Evolutionary conservation across 305 asterid genomes (phyloP).

Genomic region (Solanum chacoense): DNA sequence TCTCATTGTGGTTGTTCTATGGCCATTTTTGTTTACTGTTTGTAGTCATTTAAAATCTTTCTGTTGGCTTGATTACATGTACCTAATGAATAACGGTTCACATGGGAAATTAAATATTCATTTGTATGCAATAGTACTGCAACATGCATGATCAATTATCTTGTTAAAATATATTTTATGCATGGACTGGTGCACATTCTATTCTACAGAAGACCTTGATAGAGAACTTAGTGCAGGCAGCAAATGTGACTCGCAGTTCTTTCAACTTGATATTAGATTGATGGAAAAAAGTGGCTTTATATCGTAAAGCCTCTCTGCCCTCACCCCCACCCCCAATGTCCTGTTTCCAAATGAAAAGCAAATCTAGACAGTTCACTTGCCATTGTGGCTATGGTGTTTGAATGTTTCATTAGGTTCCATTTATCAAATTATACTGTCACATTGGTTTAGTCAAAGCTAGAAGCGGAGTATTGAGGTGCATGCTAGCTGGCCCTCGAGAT

Average conservation of each 20-base stretch:
- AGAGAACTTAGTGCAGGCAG: background rate
- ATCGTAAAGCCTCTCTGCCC: background rate
- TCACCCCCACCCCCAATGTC: background rate
- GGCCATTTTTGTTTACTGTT: background rate
- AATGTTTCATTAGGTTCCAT: background rate
- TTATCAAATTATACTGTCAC: background rate
- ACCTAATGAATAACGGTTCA: background rate
- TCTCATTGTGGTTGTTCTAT: background rate
- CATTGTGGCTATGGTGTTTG: background rate
- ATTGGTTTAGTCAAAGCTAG: background rate
- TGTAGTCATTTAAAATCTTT: background rate
- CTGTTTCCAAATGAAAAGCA: background rate
- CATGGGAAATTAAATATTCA: background rate
- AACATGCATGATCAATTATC: background rate
- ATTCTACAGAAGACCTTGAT: background rate
- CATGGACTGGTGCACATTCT: background rate
- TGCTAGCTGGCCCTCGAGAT: background rate
- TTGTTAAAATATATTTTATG: background rate
- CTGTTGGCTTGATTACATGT: background rate
- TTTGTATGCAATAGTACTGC: background rate
- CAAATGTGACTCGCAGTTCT: background rate
- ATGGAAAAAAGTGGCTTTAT: background rate
- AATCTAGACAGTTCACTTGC: background rate
- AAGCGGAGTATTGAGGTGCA: background rate
- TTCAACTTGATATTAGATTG: background rate